Base-by-base conservation (phyloP, 495 filamentous ascomycete species). In the Penicillium roqueforti region DNA sequence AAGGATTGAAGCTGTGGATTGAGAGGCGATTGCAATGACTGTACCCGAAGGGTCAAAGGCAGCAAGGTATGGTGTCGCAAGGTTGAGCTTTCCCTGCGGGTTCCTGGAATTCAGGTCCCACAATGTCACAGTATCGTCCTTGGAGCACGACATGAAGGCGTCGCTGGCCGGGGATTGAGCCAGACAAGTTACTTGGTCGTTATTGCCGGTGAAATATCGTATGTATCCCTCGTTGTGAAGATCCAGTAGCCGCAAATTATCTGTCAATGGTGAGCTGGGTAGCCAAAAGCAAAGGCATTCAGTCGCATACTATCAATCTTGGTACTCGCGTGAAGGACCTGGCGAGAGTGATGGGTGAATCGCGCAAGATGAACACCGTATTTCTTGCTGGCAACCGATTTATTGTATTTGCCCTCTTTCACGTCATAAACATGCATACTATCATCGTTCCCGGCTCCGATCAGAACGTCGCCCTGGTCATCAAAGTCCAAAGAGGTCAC, bases 191-290 rank as follows among this genome's bases (percentile, higher is more conserved):
- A 99, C 93, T 20, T 85, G 73, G 18, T 79, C 84, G 23, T 85
- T 85, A 71, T 97, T 93, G 40, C 91, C 93, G 23, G 84, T 83
- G 65, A 97, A 97, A 72, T 99, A 99, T 46, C 95, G 87, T 53
- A 97, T 83, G 64, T 92, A 99, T 26, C 83, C 84, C 72, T 96
- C 96, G 61, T 97, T 92, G 67, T 97, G 95, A 6, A 92, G 88
- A 8, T 90, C 89, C 36, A 99, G 83, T 68, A 96, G 89, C 53
- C 93, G 83, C 36, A 99, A 86, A 1, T 87, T 88, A 68, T 97
- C 86, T 76, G 47, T 45, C 6, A 46, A 51, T 16, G 20, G 41
- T 51, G 9, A 63, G 55, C 22, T 20, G 23, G 6, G n/a, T 13
- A 29, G 22, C n/a, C 8, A 43, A 10, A 9, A 34, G 14, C 23